These are phyloP conservation scores for Skeletonema tropicum DNA, from an alignment of 108 stramenopile genomes.

Conservation along the genomic window DNA sequence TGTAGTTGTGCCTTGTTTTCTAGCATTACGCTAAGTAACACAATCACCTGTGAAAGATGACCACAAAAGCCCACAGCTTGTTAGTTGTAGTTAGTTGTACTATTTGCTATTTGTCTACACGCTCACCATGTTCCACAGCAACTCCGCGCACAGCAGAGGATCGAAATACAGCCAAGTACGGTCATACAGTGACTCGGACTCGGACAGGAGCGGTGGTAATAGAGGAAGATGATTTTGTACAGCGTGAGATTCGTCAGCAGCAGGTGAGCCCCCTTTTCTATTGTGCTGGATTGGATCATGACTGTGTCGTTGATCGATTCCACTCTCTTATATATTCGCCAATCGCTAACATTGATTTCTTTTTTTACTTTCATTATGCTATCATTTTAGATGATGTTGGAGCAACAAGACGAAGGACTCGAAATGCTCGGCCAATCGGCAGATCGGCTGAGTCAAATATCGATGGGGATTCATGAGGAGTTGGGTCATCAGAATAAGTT, in stretches of 20 bases:
- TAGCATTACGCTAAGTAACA: too few relatives aligned
- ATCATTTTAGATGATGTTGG: constrained; percentile 53
- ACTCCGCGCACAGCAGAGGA: background rate
- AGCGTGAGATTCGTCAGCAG: constrained; percentile 50
- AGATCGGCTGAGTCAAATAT: constrained; percentile 76
- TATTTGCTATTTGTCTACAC: too few relatives aligned
- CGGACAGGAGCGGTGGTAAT: constrained; percentile 20
- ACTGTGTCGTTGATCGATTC: background rate
- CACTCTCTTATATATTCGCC: background rate
- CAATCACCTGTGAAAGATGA: too few relatives aligned
- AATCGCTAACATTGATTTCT: background rate
- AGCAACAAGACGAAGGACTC: constrained; percentile 82
- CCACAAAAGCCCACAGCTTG: too few relatives aligned
- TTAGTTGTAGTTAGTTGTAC: too few relatives aligned
- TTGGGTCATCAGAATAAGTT: constrained; percentile 82
- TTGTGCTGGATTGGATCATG: constrained; percentile 4
- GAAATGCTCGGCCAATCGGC: constrained; percentile 80
- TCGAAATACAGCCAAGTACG: constrained; percentile 19
- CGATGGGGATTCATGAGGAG: constrained; percentile 87
- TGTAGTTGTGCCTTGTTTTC: too few relatives aligned
- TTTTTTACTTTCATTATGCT: background rate
- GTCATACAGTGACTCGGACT: constrained; percentile 23
- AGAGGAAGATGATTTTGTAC: constrained; percentile 50
- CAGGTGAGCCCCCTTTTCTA: constrained; percentile 41
- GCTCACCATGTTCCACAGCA: constrained; percentile 12